Base-by-base conservation (phyloP, 1,284 basidiomycete species). In the Cystobasidium sp. region DNA sequence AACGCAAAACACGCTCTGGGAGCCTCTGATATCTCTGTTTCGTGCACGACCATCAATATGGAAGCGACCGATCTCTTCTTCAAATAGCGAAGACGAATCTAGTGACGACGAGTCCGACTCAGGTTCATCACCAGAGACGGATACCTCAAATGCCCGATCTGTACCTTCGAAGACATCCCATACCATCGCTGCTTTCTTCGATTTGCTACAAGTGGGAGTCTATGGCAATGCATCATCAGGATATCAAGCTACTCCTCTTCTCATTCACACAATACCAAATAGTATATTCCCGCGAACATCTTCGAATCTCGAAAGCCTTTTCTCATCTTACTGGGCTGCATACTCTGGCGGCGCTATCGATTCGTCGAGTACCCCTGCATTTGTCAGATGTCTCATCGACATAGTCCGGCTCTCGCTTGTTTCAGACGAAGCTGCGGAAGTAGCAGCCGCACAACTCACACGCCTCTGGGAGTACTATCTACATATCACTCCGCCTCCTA, bases 261-360 rank as follows among this genome's bases (percentile, higher is more conserved):
- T 94, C 31, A 80, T 96, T 4, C 90, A 91, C 0, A 93, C 91
- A 0, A 87, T 96, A 37, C 91, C 92, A 6, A 80, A 84, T 3
- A 84, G 80, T 59, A 68, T 84, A 14, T 78, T 85, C 31, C 80
- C 83, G 0, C 77, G 80, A 8, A 77, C 82, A 1, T 61, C 87
- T 0, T 78, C 73, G 80, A 78, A 78, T 0, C 78, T 82, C 37
- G 59, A 76, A 0, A 84, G 85, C n/a, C 82, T 95, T 44, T 89
- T 92, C 79, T 82, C 84, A 0, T 87, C 90, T 0, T 89, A 95
- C 78, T 93, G 92, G 90, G 87, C 88, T 9, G 90, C 91, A 0
- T 82, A 91, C 0, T 88, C 90, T 63, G 87, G 87, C 14, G 87
- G 88, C 20, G 88, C 88, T 0, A 83, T 92, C 8, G 86, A 75